Evolutionary conservation across 2,329 filamentous ascomycete species (phyloP).

Genomic region (Aphanocladium album): DNA sequence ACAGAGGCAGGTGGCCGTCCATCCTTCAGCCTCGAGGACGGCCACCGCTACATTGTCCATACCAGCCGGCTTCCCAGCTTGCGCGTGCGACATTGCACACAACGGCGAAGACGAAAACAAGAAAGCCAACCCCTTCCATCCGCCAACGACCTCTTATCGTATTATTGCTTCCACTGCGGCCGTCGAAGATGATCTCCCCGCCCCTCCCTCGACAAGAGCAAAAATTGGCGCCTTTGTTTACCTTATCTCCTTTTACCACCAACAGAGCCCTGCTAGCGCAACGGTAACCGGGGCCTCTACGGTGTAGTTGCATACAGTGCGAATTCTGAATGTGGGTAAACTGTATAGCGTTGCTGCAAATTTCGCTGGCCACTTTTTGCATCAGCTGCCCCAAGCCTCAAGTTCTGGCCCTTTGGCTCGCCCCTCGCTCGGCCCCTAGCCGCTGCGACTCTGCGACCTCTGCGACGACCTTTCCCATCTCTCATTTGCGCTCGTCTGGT

Average conservation of each 20-base stretch:
- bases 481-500: neutral
- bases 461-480: too few species aligned
- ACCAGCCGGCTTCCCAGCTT: neutral
- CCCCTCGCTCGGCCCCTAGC: neutral
- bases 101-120: neutral
- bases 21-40: neutral
- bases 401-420: neutral
- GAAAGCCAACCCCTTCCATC: neutral
- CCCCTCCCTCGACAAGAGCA: neutral
- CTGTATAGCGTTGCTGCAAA: neutral
- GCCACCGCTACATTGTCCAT: neutral
- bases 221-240: constrained; percentile 1
- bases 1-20: neutral
- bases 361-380: neutral
- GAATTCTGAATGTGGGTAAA: neutral
- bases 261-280: constrained; percentile 4
- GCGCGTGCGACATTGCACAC: neutral
- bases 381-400: neutral
- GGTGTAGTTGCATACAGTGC: constrained; percentile 11
- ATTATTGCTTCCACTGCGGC: too few species aligned
- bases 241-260: neutral
- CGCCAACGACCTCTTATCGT: neutral
- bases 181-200: neutral
- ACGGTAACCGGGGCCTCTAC: constrained; percentile 8
- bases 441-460: neutral